Conservation (phyloP, 495 filamentous ascomycete genomes). For the Penicillium egyptiacum region DNA sequence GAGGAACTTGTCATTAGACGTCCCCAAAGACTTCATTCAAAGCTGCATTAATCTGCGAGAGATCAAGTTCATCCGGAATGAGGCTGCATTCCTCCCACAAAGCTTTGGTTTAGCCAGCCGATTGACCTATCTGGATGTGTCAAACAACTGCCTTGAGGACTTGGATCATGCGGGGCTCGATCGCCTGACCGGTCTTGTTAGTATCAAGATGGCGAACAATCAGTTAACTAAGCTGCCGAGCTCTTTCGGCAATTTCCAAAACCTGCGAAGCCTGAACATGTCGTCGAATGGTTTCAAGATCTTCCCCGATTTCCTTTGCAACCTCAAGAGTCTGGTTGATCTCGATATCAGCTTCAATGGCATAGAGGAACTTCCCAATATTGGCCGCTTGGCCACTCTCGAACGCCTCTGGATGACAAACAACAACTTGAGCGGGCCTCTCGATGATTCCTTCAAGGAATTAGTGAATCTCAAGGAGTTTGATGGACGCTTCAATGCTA, state of each 20-base stretch:
- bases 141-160: conserved; percentile 87
- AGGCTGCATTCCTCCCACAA: conserved; percentile 79
- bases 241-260: conserved; percentile 76
- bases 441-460: conserved; percentile 67
- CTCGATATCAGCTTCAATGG: conserved; percentile 97
- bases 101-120: conserved; percentile 80
- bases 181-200: conserved; percentile 70
- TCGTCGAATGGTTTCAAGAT: conserved; percentile 86
- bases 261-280: conserved; percentile 78
- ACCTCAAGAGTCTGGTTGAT: conserved; percentile 80
- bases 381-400: conserved; percentile 73
- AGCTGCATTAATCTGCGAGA: conserved; percentile 88
- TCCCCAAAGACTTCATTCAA: conserved; percentile 96
- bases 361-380: conserved; percentile 72
- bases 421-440: conserved; percentile 74
- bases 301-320: conserved; percentile 82
- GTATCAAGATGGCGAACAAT: conserved; percentile 92
- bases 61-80: conserved; percentile 91
- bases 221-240: conserved; percentile 70
- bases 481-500: conserved; percentile 88
- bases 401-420: conserved; percentile 95
- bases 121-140: conserved; percentile 87
- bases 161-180: conserved; percentile 79
- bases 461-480: conserved; percentile 82
- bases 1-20: conserved; percentile 83